Evolutionary conservation across 2,329 filamentous ascomycete species (phyloP), one percentile per base, ranked within the genome.

Genomic region (Paraphaeosphaeria minitans): DNA sequence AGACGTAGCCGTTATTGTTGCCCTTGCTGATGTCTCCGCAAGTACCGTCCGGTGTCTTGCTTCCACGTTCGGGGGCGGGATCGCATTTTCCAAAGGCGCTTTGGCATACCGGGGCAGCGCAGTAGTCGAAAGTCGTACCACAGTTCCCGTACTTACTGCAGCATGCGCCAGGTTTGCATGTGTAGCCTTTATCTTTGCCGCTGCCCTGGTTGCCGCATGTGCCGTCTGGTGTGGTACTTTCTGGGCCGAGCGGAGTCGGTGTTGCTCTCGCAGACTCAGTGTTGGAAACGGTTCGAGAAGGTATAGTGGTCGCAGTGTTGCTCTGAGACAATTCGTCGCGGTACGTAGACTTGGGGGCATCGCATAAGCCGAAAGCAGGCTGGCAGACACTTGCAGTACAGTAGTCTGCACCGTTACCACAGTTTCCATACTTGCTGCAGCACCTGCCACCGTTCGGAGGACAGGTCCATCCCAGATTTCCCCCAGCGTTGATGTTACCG

Each of bases 1-100:
- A 62, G 75, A 79, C n/a, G 59, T 53, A 63, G 74, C 78, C 43
- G 73, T 33, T 55, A 12, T 58, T 58, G 33, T 31, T 31, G 31
- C 56, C 56, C 37, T 58, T 58, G 1, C 33, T n/a, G 33, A 45
- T 35, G 12, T 58, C 47, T 39, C 56, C 56, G 19, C 56, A 58
- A n/a, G 51, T 58, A 19, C 56, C 47, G 31, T 58, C 56, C 14
- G 45, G 56, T 19, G 56, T 50, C 19, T 46, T 13, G 37, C 51
- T 51, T 45, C 56, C 56, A 29, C 43, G 35, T 35, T 9, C 14
- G 16, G 37, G 52, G 10, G 46, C 22, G 21, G 22, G 33, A 46
- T 55, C 46, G 42, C 56, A 58, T 29, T 2, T 55, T 21, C 45
- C 47, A 33, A 57, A 57, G 33, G 55, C 55, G 24, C 43, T 53